Evolutionary conservation across 164 flowering plant genomes (phyloP), one percentile per base, ranked within the genome.

Genomic region (Vitis riparia): DNA sequence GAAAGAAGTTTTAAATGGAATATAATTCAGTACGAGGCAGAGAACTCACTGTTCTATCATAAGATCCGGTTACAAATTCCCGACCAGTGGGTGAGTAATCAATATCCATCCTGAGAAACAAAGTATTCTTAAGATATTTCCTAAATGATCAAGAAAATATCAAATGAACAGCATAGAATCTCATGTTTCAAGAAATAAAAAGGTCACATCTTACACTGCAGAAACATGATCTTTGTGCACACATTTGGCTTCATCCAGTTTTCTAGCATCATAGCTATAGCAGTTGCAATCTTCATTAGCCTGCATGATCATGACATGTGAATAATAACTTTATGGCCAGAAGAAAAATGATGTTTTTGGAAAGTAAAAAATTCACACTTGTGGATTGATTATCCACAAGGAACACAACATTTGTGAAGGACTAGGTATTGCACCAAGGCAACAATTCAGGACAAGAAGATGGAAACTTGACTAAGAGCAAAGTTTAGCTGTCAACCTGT

Each of bases 241-340:
- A 78, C 91, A 89, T 70, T 89, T 93, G 62, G 99, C 94, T 77
- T 93, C 96, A 65, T 82, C 81, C 71, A 93, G 66, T 66, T 90
- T 93, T 75, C 98, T 87, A 63, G 77, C 67, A 81, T 94, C 99
- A 74, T 82, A 94, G 71, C 93, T 94, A 73, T 92, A 94, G 80
- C 98, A 95, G 72, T 88, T 91, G 85, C 86, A 77, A 78, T 95
- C 98, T 75, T 95, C 99, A 85, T 95, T 95, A 65, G 97, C 99
- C 98, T 93, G 72, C 71, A 80, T 57, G n/a, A 15, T 13, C 15
- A 70, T 8, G 1, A 10, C 53, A 66, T 55, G 23, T 58, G 15
- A 63, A 51, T 12, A 30, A 37, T 50, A 30, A 58, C 56, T 19
- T 14, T 14, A 17, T 15, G 12, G 14, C 5, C 19, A 30, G 16